Conservation (phyloP, 768 basidiomycete genomes). For the Hypholoma fasciculare region DNA sequence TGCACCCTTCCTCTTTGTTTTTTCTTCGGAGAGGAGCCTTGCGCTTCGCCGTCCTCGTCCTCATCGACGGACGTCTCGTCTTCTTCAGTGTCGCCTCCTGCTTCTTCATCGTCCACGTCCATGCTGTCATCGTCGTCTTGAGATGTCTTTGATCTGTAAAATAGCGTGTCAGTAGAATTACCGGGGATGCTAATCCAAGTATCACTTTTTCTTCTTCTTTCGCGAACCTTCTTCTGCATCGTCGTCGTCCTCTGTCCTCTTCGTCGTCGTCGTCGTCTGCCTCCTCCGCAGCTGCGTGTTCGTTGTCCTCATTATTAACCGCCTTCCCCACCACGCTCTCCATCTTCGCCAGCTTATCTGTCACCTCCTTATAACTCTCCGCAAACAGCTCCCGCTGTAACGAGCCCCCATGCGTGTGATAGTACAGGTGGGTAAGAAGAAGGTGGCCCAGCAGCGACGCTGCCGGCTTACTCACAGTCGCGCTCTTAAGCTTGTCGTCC, state of each 20-base stretch:
- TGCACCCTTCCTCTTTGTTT: slow-evolving; percentile 43
- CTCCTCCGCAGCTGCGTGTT: slow-evolving; percentile 23
- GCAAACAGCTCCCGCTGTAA: slow-evolving; percentile 76
- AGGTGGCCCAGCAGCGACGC: slow-evolving; percentile 74
- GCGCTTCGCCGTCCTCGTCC: slow-evolving; percentile 26
- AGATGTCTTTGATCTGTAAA: slow-evolving; percentile 25
- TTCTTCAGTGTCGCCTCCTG: slow-evolving; percentile 36
- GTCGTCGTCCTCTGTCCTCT: slow-evolving; percentile 39
- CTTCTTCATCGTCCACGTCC: slow-evolving; percentile 51
- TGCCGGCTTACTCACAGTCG: slow-evolving; percentile 82
- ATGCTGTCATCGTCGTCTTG: slow-evolving; percentile 44
- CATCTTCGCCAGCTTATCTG: slow-evolving; percentile 65
- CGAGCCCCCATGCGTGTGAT: slow-evolving; percentile 78
- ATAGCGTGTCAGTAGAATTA: not conserved
- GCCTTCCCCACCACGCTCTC: slow-evolving; percentile 69
- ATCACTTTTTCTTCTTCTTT: slow-evolving; percentile 38
- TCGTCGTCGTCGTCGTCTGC: slow-evolving; percentile 35
- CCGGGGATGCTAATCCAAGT: not conserved
- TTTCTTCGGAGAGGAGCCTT: slow-evolving; percentile 28
- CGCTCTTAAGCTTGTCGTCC: slow-evolving; percentile 90
- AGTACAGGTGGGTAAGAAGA: slow-evolving; percentile 87
- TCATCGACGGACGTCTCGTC: slow-evolving; percentile 42
- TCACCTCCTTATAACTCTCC: slow-evolving; percentile 64
- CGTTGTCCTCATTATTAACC: slow-evolving; percentile 40
- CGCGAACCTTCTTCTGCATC: slow-evolving; percentile 31